Percentiles rank a stretch among this genome's conserved stretches.
phyloP scores from a whole-genome alignment of 345 rosid genomes.

The Anastatica hierochuntica region DNA sequence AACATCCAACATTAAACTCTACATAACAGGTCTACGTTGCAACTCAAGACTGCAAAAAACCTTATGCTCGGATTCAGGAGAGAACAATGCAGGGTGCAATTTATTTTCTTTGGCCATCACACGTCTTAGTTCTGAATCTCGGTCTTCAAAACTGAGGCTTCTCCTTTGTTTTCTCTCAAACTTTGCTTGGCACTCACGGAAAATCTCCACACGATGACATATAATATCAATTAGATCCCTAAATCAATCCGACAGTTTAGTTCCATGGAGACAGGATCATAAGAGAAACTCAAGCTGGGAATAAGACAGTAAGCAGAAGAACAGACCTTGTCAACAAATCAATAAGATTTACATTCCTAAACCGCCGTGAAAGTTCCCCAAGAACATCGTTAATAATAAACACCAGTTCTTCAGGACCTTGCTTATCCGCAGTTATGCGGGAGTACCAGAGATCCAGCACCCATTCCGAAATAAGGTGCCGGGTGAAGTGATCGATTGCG shows the following conservation, averaged over 20 bases:
- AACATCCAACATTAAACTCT: background rate
- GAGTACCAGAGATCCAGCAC: constrained; percentile 89
- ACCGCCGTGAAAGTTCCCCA: constrained; percentile 71
- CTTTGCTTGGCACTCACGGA: constrained; percentile 66
- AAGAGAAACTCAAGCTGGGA: background rate
- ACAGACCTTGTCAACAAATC: constrained; percentile 79
- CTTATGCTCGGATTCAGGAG: constrained; percentile 92
- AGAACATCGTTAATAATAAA: constrained; percentile 62
- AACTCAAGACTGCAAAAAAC: constrained; percentile 31
- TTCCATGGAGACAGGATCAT: constrained; percentile 9
- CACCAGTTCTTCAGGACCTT: constrained; percentile 87
- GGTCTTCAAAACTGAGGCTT: constrained; percentile 42
- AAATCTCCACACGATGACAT: constrained; percentile 74
- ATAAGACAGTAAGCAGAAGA: constrained; percentile 9
- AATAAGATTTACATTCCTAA: constrained; percentile 74
- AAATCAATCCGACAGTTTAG: constrained; percentile 35
- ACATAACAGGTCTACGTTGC: background rate
- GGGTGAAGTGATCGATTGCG: constrained; percentile 75
- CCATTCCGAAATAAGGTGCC: constrained; percentile 89
- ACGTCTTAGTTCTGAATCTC: constrained; percentile 54
- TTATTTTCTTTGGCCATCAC: constrained; percentile 66
- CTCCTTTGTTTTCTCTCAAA: constrained; percentile 43
- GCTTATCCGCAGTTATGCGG: constrained; percentile 73
- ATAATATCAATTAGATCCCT: constrained; percentile 78
- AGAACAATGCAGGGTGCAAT: constrained; percentile 95